phyloP scores from a whole-genome alignment of 2,329 filamentous ascomycete genomes.

The Hymenoscyphus occultus region DNA sequence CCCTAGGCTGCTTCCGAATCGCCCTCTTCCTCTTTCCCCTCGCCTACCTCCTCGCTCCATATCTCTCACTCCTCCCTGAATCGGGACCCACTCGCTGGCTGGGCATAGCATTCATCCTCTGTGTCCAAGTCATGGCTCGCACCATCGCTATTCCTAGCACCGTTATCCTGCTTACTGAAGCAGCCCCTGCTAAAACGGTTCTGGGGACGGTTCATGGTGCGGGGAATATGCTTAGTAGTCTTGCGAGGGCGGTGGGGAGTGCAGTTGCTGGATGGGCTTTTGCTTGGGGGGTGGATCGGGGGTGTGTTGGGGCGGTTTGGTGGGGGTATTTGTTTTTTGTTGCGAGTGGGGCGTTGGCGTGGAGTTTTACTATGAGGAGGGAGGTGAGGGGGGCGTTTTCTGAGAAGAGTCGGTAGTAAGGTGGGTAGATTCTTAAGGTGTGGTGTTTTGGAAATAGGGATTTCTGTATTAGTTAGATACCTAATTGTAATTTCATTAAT shows the following conservation, averaged over 20 bases:
- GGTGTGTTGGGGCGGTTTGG: slow-evolving; percentile 33
- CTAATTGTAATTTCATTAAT: no score
- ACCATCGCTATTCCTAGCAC: slow-evolving; percentile 63
- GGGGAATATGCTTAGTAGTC: slow-evolving; percentile 49
- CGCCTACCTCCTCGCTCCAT: slow-evolving; percentile 67
- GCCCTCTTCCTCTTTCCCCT: slow-evolving; percentile 68
- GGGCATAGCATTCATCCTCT: slow-evolving; percentile 58
- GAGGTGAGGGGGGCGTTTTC: slow-evolving; percentile 18
- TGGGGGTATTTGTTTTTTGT: slow-evolving; percentile 29
- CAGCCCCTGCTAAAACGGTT: slow-evolving; percentile 53
- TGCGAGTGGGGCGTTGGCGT: slow-evolving; percentile 41
- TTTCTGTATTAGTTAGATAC: no score
- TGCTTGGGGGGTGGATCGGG: slow-evolving; percentile 31
- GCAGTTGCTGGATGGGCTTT: slow-evolving; percentile 44
- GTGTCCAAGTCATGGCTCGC: slow-evolving; percentile 67
- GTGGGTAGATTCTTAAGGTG: background rate
- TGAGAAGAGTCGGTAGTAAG: slow-evolving; percentile 6
- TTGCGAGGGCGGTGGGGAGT: slow-evolving; percentile 48
- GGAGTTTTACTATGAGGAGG: slow-evolving; percentile 25
- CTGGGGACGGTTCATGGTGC: slow-evolving; percentile 54
- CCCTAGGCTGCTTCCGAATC: slow-evolving; percentile 62
- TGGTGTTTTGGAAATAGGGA: no score
- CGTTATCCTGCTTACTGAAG: slow-evolving; percentile 59
- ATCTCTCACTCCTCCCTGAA: slow-evolving; percentile 57
- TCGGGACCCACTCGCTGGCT: background rate